Conservation (phyloP, 352 stramenopile species). For the Pythium plurisporium region DNA sequence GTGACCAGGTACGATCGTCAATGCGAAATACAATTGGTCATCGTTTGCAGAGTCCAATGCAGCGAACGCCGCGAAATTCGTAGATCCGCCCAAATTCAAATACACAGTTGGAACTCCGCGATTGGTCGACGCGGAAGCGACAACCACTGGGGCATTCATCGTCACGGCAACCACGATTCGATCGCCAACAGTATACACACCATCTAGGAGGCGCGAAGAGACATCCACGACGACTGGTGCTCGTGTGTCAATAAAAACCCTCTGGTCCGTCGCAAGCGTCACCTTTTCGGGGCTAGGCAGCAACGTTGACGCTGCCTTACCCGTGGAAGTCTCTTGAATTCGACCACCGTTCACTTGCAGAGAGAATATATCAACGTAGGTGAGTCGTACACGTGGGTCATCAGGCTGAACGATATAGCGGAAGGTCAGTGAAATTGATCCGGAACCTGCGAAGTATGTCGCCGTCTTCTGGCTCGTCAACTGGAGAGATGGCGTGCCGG, state of each 20-base stretch:
- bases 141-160: constrained; percentile 36
- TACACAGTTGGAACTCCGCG: constrained; percentile 34
- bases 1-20: constrained; percentile 32
- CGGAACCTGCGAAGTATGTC: constrained; percentile 38
- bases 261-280: background rate
- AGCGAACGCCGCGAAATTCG: constrained; percentile 6
- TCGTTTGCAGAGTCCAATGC: constrained; percentile 35
- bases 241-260: constrained; percentile 32
- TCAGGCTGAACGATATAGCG: constrained; percentile 43
- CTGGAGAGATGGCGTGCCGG: constrained; percentile 32
- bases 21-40: constrained; percentile 50
- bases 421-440: constrained; percentile 38
- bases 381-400: constrained; percentile 29
- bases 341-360: constrained; percentile 38
- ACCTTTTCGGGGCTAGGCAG: constrained; percentile 27
- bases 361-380: constrained; percentile 39
- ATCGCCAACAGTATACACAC: constrained; percentile 51
- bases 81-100: constrained; percentile 34
- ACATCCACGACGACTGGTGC: constrained; percentile 37
- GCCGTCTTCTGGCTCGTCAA: constrained; percentile 39
- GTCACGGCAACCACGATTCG: constrained; percentile 31
- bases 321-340: constrained; percentile 24
- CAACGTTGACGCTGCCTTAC: constrained; percentile 32
- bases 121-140: constrained; percentile 10
- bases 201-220: constrained; percentile 31